Evolutionary conservation across 345 rosid species (phyloP).

Genomic region (Garcia nutans): DNA sequence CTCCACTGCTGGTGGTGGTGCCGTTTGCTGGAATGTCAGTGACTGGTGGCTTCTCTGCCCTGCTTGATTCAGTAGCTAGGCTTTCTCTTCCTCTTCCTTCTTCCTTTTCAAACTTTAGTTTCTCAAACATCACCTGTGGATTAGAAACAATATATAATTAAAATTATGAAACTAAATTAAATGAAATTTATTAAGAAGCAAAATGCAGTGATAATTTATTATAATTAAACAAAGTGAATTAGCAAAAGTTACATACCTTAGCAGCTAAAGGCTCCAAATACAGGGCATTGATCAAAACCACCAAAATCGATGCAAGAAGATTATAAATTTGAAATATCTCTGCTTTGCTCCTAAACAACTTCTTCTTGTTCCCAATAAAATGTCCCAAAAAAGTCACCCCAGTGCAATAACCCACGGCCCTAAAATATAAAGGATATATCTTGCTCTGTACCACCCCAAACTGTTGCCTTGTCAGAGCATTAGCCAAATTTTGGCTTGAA

Average conservation of each 20-base stretch:
- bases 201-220: no score
- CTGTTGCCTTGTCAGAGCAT: constrained; percentile 58
- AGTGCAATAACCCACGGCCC: constrained; percentile 41
- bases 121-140: constrained; percentile 65
- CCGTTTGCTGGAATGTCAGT: background rate
- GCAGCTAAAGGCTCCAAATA: constrained; percentile 73
- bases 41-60: constrained; percentile 13
- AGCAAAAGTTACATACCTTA: constrained; percentile 41
- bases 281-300: constrained; percentile 50
- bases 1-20: background rate
- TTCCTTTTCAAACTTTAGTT: constrained; percentile 69
- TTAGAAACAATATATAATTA: background rate
- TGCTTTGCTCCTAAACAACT: constrained; percentile 27
- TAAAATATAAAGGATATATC: constrained; percentile 70
- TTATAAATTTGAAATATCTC: constrained; percentile 57
- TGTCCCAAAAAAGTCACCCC: constrained; percentile 57
- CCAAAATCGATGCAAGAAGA: constrained; percentile 42
- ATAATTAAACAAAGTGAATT: no score
- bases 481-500: constrained; percentile 56
- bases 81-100: constrained; percentile 67
- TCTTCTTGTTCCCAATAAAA: constrained; percentile 30
- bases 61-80: background rate
- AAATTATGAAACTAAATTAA: no score
- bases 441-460: constrained; percentile 81
- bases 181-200: no score